Base-by-base conservation (phyloP, 345 rosid genomes). In the Pistacia integerrima region DNA sequence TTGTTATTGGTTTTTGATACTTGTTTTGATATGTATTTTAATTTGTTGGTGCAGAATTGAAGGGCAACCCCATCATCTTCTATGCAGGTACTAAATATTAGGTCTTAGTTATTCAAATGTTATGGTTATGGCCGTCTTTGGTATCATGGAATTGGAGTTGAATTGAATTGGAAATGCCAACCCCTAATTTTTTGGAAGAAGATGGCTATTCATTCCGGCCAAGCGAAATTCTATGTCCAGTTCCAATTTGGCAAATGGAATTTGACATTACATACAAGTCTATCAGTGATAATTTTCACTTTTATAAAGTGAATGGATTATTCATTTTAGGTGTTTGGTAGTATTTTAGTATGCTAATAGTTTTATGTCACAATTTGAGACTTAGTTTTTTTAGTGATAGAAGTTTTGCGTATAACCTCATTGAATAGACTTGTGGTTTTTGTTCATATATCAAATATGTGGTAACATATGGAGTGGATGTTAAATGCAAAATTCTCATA, bases 21-120 rank as follows among this genome's bases (percentile, higher is more conserved):
- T 60, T 38, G 8, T 41, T 41, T 22, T 25, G 16, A 58, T 63
- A 17, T 65, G 3, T 72, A 13, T 3, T 67, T 8, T 36, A 30
- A 57, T 58, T 79, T 69, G 57, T 74, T 78, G 70, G 51, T 84
- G 80, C 89, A 95, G 99, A 79, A 85, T 89, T 67, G 89, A 89
- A 82, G 99, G 97, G 66, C 92, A 83, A 67, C 94, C 98, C 0
- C 78, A 81, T 83, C 92, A 87, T 74, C 84, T 93, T 74, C 74
- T 90, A 5, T 93, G 87, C 92, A 84, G 99, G 99, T 92, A 86
- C 20, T 17, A 59, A 55, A 11, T 35, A 46, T 2, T 48, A 14
- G 22, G 25, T 54, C n/a, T 35, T 56, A 17, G 0, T 30, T 35
- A 20, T 49, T 74, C 11, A 63, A 48, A 59, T 54, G 62, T 30